phyloP scores from a whole-genome alignment of 2,329 filamentous ascomycete genomes.

The Calonectria pseudoreteaudii region DNA sequence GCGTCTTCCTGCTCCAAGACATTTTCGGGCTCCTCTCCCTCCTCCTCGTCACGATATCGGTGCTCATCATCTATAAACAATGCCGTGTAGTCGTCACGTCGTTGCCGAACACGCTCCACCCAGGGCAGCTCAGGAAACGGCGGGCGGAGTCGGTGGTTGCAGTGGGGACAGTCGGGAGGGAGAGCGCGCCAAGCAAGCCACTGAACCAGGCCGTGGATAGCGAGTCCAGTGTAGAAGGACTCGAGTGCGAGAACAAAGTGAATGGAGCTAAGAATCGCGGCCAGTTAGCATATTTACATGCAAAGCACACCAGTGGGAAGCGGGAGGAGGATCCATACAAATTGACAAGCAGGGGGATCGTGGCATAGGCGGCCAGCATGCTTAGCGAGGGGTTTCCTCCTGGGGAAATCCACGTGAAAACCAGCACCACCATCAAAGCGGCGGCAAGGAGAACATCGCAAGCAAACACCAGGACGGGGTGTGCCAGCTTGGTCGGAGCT shows the following conservation, averaged over 20 bases:
- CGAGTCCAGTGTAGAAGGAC: conserved; percentile 54
- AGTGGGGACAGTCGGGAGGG: conserved; percentile 55
- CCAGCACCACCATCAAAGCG: conserved; percentile 52
- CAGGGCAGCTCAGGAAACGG: conserved; percentile 52
- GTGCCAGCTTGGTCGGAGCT: conserved; percentile 18
- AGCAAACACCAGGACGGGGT: conserved; percentile 52
- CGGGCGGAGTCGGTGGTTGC: conserved; percentile 52
- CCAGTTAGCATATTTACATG: conserved; percentile 7
- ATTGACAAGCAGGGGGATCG: conserved; percentile 54
- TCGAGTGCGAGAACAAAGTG: conserved; percentile 53
- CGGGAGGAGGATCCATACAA: conserved; percentile 47
- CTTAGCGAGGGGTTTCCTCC: conserved; percentile 45
- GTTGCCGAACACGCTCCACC: conserved; percentile 38
- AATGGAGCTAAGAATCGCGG: conserved; percentile 45
- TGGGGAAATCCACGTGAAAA: conserved; percentile 54
- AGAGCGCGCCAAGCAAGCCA: conserved; percentile 54
- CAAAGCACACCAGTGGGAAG: too few relatives aligned
- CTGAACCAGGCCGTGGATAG: conserved; percentile 52
- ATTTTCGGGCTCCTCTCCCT: conserved; percentile 23
- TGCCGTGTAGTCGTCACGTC: conserved; percentile 30
- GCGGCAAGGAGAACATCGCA: conserved; percentile 51
- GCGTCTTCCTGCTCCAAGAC: conserved; percentile 13
- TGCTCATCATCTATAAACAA: conserved; percentile 42
- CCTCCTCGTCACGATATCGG: conserved; percentile 43
- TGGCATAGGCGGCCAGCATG: conserved; percentile 57